Evolutionary conservation across 495 filamentous ascomycete genomes (phyloP), one percentile per base, ranked within the genome.

Genomic region (Bacidia gigantensis): DNA sequence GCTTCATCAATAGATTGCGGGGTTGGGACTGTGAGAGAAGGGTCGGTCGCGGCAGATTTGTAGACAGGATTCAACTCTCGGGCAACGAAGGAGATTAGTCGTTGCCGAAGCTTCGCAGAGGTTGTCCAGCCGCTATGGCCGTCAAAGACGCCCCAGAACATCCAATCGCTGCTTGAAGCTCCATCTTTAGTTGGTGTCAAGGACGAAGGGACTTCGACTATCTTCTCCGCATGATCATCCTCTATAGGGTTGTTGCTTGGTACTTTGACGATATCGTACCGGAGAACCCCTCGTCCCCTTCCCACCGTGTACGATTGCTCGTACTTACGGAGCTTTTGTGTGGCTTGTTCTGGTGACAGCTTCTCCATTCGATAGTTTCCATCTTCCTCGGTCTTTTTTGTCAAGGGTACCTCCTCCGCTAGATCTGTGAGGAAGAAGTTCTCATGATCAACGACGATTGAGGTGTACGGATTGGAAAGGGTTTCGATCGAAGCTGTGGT

Each of bases 81-180:
- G 20, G 88, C 90, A 29, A 99, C 92, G 61, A 82, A 93, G 49
- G 75, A 86, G 54, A 96, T 94, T 21, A 99, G 76, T 11, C 84
- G 80, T 64, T 97, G 88, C 14, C 92, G 84, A 40, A 99, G 72
- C 60, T 95, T 99, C 18, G 93, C 93, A 44, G 90, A 96, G 17
- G 92, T 99, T 3, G 92, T 95, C 92, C 92, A 98, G 59, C 92
- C 92, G 24, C 87, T 84, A 67, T 98, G 92, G 0, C 92, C 92
- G 64, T 99, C 92, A 67, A 95, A 99, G 11, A 99, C 89, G 38
- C 87, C 90, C 93, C 93, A 99, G 64, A 99, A 99, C 87, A 96
- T 97, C 92, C 92, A 99, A 62, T 99, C 92, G 53, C 77, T 87
- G 42, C 69, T 79, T n/a, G 70, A 49, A 3, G 69, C 65, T 26